These are phyloP conservation scores for Orbilia ellipsospora DNA, from an alignment of 2,329 filamentous ascomycete genomes.

Conservation along the genomic window DNA sequence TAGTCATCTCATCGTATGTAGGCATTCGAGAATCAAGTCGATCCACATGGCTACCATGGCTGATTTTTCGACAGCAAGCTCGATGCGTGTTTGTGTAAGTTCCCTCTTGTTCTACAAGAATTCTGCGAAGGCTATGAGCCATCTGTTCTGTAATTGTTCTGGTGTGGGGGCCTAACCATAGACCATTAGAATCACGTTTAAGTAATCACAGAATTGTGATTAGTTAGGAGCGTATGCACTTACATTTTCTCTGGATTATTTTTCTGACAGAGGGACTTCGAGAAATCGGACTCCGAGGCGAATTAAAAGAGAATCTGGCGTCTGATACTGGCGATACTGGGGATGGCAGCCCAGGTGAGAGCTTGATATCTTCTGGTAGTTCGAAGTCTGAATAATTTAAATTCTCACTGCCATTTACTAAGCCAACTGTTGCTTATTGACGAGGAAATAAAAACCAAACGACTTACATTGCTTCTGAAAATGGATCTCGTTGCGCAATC, in stretches of 20 bases:
- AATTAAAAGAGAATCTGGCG: constrained; percentile 22
- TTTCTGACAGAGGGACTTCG: constrained; percentile 5
- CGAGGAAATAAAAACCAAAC: not conserved
- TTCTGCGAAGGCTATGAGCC: constrained; percentile 37
- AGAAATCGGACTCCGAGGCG: constrained; percentile 16
- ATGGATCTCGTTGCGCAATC: constrained; percentile 24
- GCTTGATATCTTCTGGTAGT: constrained; percentile 12
- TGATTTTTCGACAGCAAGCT: constrained; percentile 43
- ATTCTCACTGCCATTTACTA: constrained; percentile 16
- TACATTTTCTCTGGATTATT: constrained; percentile 36
- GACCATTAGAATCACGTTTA: constrained; percentile 1
- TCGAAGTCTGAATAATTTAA: constrained; percentile 17
- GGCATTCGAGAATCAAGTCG: constrained; percentile 34
- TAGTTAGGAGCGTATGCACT: not conserved
- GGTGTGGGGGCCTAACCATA: constrained; percentile 30
- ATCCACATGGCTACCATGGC: constrained; percentile 29
- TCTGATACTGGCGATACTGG: constrained; percentile 42
- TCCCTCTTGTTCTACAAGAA: constrained; percentile 37
- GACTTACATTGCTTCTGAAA: constrained; percentile 35
- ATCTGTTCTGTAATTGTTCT: constrained; percentile 48
- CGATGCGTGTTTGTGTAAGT: not conserved
- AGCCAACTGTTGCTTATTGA: not conserved
- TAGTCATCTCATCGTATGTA: constrained; percentile 39
- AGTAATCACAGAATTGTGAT: no score
- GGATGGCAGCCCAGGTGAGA: constrained; percentile 35